Conservation (phyloP, 2,329 filamentous ascomycete species). For the Claviceps quebecensis region DNA sequence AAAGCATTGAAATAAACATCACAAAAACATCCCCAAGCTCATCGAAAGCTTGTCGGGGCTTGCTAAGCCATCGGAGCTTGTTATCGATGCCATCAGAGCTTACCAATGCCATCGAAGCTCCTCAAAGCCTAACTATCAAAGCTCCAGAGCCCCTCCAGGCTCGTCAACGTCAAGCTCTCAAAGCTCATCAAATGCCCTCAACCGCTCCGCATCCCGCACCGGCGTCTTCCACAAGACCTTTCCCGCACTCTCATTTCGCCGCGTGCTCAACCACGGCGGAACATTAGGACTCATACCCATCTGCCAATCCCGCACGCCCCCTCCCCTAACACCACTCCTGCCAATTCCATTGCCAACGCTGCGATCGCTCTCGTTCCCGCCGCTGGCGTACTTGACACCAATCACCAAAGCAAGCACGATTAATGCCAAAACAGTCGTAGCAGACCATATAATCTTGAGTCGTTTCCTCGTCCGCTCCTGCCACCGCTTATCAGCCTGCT, state of each 20-base stretch:
- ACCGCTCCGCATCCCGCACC: constrained; percentile 19
- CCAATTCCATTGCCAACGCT: too few species aligned
- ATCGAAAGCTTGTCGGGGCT: too few species aligned
- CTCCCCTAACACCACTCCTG: background rate
- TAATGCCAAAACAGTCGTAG: constrained; percentile 35
- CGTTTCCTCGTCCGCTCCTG: constrained; percentile 52
- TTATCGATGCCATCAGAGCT: too few species aligned
- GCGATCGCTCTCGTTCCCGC: background rate
- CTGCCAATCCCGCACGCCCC: background rate
- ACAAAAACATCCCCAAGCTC: background rate
- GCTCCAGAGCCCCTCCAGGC: too few species aligned
- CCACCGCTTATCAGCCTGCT: constrained; percentile 51
- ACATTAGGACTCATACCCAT: constrained; percentile 4
- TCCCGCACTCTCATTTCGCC: constrained; percentile 6
- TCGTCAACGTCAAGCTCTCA: constrained; percentile 12
- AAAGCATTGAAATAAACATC: background rate
- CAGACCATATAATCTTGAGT: constrained; percentile 49
- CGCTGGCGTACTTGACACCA: constrained; percentile 13
- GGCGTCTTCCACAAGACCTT: constrained; percentile 16
- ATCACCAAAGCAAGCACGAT: constrained; percentile 31
- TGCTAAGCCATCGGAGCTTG: too few species aligned
- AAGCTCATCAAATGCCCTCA: constrained; percentile 33
- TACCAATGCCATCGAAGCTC: too few species aligned
- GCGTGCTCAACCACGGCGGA: constrained; percentile 6
- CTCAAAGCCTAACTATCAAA: too few species aligned